phyloP scores from a whole-genome alignment of 1,284 basidiomycete species.

The Austroboletus niveus region DNA sequence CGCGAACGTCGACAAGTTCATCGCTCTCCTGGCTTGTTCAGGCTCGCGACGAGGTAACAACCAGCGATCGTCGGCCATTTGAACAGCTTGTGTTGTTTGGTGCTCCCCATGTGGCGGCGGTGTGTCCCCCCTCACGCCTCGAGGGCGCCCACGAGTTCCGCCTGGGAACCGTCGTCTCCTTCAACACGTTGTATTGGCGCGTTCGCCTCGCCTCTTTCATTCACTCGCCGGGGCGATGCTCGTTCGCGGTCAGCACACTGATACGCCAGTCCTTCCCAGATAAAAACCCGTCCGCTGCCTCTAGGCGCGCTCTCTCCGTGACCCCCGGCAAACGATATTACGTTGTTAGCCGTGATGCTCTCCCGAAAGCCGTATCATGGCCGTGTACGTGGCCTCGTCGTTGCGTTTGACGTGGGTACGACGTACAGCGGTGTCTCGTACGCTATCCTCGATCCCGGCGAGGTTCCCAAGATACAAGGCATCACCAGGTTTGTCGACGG shows the following conservation, averaged over 20 bases:
- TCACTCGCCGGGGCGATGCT: background rate
- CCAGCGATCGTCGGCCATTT: slow-evolving; percentile 24
- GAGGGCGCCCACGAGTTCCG: background rate
- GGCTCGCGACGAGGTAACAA: slow-evolving; percentile 16
- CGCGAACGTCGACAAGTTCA: slow-evolving; percentile 31
- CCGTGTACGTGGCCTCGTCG: slow-evolving; percentile 39
- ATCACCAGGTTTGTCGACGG: slow-evolving; percentile 39
- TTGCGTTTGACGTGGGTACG: slow-evolving; percentile 53
- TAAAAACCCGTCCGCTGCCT: slow-evolving; percentile 15
- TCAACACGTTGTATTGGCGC: slow-evolving; percentile 20
- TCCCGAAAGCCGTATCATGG: slow-evolving; percentile 35
- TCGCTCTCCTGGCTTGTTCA: slow-evolving; percentile 17
- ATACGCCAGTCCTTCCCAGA: slow-evolving; percentile 15
- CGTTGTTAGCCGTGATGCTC: slow-evolving; percentile 21
- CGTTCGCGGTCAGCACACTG: slow-evolving; percentile 5
- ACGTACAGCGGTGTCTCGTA: slow-evolving; percentile 54
- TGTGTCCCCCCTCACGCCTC: slow-evolving; percentile 3
- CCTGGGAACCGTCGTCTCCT: slow-evolving; percentile 9
- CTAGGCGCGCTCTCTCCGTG: background rate
- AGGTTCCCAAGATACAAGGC: slow-evolving; percentile 44
- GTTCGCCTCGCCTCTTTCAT: slow-evolving; percentile 23
- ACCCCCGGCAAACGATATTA: slow-evolving; percentile 7
- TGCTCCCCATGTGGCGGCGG: slow-evolving; percentile 24
- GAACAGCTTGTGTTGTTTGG: slow-evolving; percentile 27
- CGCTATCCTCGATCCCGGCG: slow-evolving; percentile 44